phyloP scores from a whole-genome alignment of 1,284 basidiomycete genomes.

The Apiotrichum veenhuisii region DNA sequence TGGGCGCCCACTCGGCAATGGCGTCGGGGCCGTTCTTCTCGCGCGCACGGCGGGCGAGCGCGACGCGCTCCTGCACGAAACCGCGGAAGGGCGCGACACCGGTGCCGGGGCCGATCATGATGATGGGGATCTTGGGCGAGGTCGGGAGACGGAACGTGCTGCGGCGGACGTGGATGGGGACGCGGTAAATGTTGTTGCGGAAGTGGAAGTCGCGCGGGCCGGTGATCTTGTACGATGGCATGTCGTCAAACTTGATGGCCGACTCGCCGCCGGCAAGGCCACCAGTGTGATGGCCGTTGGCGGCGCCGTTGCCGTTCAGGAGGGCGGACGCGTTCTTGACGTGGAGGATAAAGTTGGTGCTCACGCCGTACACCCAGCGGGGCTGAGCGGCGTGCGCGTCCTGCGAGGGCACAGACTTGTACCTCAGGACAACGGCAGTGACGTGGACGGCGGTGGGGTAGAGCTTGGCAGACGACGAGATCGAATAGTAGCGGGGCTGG shows the following conservation, averaged over 20 bases:
- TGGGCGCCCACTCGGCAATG: constrained; percentile 89
- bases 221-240: constrained; percentile 75
- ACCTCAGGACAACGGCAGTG: constrained; percentile 91
- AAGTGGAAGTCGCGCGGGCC: constrained; percentile 82
- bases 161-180: constrained; percentile 89
- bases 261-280: constrained; percentile 15
- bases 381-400: constrained; percentile 52
- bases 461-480: constrained; percentile 93
- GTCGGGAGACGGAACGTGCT: constrained; percentile 96
- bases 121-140: constrained; percentile 94
- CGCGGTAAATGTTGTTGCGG: constrained; percentile 65
- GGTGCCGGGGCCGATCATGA: constrained; percentile 98
- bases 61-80: constrained; percentile 95
- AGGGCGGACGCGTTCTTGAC: constrained; percentile 64
- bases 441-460: constrained; percentile 84
- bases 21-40: constrained; percentile 88
- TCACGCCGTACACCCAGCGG: constrained; percentile 72
- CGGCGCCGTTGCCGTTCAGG: constrained; percentile 51
- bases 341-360: constrained; percentile 88
- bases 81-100: constrained; percentile 98
- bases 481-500: constrained; percentile 96
- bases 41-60: constrained; percentile 83
- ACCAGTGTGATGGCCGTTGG: constrained; percentile 26
- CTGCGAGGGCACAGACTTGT: constrained; percentile 61
- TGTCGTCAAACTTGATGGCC: constrained; percentile 11